Conservation (phyloP, 2,329 filamentous ascomycete species). For the Colletotrichum tamarilloi region DNA sequence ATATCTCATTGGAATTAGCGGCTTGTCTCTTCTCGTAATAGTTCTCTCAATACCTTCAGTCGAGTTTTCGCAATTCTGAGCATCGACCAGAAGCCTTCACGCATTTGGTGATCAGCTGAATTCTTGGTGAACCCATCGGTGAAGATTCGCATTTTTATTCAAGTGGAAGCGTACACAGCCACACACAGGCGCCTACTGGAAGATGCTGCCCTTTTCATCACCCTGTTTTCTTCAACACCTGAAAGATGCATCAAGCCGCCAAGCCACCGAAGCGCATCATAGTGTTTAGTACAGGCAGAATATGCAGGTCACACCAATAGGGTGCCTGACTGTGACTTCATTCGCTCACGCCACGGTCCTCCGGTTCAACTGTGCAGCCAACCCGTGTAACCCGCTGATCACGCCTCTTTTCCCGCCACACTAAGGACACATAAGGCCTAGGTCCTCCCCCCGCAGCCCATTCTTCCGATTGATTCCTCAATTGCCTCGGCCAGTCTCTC, state of each 20-base stretch:
- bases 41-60: too few relatives aligned
- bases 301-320: conserved; percentile 14
- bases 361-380: neutral
- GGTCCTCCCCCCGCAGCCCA: neutral
- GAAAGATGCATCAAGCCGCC: neutral
- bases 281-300: neutral
- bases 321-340: conserved; percentile 3
- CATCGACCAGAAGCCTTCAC: too few relatives aligned
- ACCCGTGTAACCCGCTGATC: conserved; percentile 5
- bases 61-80: too few relatives aligned
- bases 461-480: neutral
- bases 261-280: conserved; percentile 2
- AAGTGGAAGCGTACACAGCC: too few relatives aligned
- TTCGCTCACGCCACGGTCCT: conserved; percentile 20
- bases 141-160: too few relatives aligned
- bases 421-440: conserved; percentile 4
- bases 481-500: neutral
- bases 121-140: too few relatives aligned
- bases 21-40: too few relatives aligned
- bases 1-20: too few relatives aligned
- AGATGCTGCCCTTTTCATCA: neutral
- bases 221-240: neutral
- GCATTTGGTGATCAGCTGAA: too few relatives aligned
- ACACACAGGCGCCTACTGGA: neutral
- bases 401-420: neutral